Evolutionary conservation across 1,139 yeast genomes (phyloP), one percentile per base, ranked within the genome.

Genomic region (Suhomyces terraborum): DNA sequence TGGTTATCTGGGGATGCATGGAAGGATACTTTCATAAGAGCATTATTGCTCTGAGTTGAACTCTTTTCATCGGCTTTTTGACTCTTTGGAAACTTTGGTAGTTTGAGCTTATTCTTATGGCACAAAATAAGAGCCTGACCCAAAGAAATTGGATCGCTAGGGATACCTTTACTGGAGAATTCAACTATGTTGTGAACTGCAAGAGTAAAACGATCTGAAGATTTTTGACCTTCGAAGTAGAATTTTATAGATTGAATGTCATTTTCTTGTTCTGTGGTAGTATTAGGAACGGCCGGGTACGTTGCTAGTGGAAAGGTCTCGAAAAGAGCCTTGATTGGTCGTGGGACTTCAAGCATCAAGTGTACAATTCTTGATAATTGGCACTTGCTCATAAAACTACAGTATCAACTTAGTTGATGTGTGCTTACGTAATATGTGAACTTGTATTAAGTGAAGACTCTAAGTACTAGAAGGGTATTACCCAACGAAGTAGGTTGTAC

Each of bases 301-400:
- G 65, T 59, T 17, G 45, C 47, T 24, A 78, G 43, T 0, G 85
- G 85, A 46, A 80, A 79, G 4, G 64, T 50, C 39, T 77, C 79
- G 48, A 80, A 79, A 4, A 79, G 51, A 29, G 53, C 49, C 46
- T 68, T 66, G 4, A 79, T 53, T 1, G 70, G 61, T 9, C 43
- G 54, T 0, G 85, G 85, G 3, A 79, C 65, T 6, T 41, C 18
- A 12, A 49, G 27, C 53, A 49, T 51, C 20, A 9, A 4, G 10
- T 23, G 19, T 2, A 21, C 10, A 18, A 9, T 24, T 24, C 26
- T n/a, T 12, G 5, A 3, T 3, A 12, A n/a, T n/a, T n/a, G n/a
- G n/a, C n/a, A n/a, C n/a, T n/a, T n/a, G n/a, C n/a, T n/a, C n/a
- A n/a, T n/a, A n/a, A n/a, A n/a, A n/a, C n/a, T n/a, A n/a, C n/a